Conservation (phyloP, 148 eudicot genomes). For the Rhododendron ovatum region DNA sequence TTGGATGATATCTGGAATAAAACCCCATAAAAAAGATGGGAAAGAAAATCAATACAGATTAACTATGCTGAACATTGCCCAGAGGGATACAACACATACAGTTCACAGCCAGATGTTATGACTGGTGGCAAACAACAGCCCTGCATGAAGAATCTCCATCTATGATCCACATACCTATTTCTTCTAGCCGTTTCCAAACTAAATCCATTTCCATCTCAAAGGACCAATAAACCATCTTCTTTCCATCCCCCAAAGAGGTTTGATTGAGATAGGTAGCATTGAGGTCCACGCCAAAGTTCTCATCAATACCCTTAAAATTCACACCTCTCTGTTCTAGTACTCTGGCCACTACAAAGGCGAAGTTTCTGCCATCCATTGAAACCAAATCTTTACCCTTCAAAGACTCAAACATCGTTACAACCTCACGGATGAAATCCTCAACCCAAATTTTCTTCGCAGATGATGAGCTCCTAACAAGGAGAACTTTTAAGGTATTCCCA, state of each 20-base stretch:
- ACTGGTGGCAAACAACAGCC: constrained; percentile 69
- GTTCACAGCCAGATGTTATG: constrained; percentile 24
- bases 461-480: constrained; percentile 49
- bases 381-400: constrained; percentile 23
- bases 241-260: constrained; percentile 28
- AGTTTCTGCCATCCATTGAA: constrained; percentile 17
- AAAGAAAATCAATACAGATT: background rate
- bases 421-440: constrained; percentile 24
- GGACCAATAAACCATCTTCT: constrained; percentile 58
- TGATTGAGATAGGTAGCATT: constrained; percentile 21
- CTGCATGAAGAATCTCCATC: constrained; percentile 67
- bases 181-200: constrained; percentile 43
- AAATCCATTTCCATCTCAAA: constrained; percentile 32
- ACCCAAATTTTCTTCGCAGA: constrained; percentile 48
- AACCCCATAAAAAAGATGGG: background rate
- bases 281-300: constrained; percentile 34
- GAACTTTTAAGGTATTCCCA: constrained; percentile 33
- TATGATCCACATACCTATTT: constrained; percentile 60
- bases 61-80: background rate
- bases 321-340: constrained; percentile 33
- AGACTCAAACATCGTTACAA: constrained; percentile 25
- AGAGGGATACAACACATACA: background rate
- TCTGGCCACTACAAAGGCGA: constrained; percentile 30
- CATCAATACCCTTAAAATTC: constrained; percentile 35
- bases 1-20: background rate